A percentile compares a stretch with the other conserved stretches of the same genome.
Evolutionary conservation across 2,329 filamentous ascomycete species (phyloP).

Genomic region (Lecanicillium sp.): DNA sequence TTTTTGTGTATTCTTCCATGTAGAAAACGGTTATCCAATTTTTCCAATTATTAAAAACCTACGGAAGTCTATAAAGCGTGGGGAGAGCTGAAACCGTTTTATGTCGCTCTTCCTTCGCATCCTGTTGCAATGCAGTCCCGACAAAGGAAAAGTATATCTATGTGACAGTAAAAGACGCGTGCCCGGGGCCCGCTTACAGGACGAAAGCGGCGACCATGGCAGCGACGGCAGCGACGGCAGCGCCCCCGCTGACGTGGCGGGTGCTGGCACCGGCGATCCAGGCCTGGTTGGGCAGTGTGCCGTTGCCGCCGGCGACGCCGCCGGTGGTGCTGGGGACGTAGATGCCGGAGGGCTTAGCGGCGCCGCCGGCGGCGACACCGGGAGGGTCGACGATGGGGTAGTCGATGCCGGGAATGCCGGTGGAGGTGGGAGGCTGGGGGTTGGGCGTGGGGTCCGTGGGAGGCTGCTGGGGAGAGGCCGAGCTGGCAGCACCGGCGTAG

Average conservation of each 20-base stretch:
- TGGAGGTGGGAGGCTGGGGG: neutral
- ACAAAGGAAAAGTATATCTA: too few relatives aligned
- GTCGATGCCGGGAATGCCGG: neutral
- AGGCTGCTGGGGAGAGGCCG: neutral
- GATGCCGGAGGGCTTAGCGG: too few relatives aligned
- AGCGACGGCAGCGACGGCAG: conserved; percentile 32
- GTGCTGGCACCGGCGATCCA: conserved; percentile 18
- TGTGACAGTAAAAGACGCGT: too few relatives aligned
- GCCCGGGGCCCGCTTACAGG: conserved; percentile 34
- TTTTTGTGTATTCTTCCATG: too few relatives aligned
- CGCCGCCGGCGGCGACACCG: neutral
- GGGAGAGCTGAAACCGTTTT: too few relatives aligned
- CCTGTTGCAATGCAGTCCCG: too few relatives aligned
- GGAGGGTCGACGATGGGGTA: conserved; percentile 1
- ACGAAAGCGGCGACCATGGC: conserved; percentile 36
- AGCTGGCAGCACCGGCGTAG: neutral
- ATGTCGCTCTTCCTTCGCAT: too few relatives aligned
- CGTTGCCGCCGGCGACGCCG: neutral
- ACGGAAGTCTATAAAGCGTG: too few relatives aligned
- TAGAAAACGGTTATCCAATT: too few relatives aligned
- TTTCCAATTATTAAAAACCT: too few relatives aligned
- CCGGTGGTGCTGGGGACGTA: neutral
- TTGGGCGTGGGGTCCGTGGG: neutral
- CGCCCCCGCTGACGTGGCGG: conserved; percentile 27
- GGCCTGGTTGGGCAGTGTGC: neutral